These are phyloP conservation scores for Amphirosellinia nigrospora DNA, from an alignment of 495 filamentous ascomycete genomes.

Conservation along the genomic window DNA sequence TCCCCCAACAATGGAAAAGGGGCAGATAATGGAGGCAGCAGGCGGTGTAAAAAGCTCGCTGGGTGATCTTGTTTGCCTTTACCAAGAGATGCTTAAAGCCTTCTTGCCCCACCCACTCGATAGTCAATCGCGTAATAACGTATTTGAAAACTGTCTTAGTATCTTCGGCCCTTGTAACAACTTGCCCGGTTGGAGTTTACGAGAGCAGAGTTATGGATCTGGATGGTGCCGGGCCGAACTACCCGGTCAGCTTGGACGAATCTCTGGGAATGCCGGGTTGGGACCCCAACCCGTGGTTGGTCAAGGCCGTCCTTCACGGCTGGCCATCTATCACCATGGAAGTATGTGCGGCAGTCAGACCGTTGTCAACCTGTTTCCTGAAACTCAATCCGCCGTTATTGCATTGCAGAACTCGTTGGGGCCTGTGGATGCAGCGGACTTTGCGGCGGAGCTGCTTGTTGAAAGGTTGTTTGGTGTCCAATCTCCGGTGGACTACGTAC, in stretches of 20 bases:
- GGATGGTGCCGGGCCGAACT: neutral
- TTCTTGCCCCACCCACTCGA: neutral
- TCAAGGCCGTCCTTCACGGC: neutral
- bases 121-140: neutral
- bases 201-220: conserved; percentile 1
- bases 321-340: neutral
- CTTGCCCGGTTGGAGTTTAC: neutral
- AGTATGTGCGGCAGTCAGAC: conserved; percentile 7
- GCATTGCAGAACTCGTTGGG: conserved; percentile 1
- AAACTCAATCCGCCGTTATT: conserved; percentile 7
- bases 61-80: neutral
- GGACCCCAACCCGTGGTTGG: neutral
- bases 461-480: neutral
- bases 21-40: conserved; percentile 4
- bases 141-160: neutral
- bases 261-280: neutral
- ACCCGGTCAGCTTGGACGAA: neutral
- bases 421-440: neutral
- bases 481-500: neutral
- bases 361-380: conserved; percentile 11
- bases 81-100: neutral
- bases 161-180: neutral
- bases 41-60: conserved; percentile 10
- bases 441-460: conserved; percentile 2
- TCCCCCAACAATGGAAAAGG: conserved; percentile 8